Base-by-base conservation (phyloP, 2,329 filamentous ascomycete species). In the Diaporthe vaccinii region DNA sequence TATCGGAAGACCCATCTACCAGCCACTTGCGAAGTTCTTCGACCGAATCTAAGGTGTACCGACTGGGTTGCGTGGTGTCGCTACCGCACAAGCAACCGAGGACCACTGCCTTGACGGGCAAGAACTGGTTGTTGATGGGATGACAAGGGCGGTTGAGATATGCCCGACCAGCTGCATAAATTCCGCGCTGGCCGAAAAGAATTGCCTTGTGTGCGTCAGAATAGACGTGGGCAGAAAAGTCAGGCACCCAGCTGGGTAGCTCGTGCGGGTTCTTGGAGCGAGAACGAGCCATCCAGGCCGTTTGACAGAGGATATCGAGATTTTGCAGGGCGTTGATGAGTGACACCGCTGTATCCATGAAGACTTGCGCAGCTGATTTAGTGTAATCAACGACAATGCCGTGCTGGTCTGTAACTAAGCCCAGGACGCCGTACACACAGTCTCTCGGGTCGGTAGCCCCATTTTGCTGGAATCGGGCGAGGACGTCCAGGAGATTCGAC, bases 271-370 rank as follows among this genome's bases (percentile, higher is more conserved):
- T 59, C 34, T 59, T 9, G 0, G 53, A 57, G 53, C 53, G 53
- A 34, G 53, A 4, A 20, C 25, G 28, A 34, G 28, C 14, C 53
- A 57, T 59, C 72, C 75, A 78, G 25, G 77, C 75, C 51, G 74
- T 78, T 65, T 78, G 76, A 34, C 76, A 76, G 12, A 77, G 46
- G 46, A 76, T 75, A 55, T 79, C 78, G n/a, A 79, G 78, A 51
- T 75, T 75, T 5, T 25, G 51, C 36, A 34, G n/a, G 55, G 74
- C 69, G 31, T 76, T 36, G 44, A 76, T 74, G 61, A 76, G 39
- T 8, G 36, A 65, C 17, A 36, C 25, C 28, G 58, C 59, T 6
- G 74, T 62, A 6, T 76, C 67, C 20, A 51, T 49, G 61, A 75
- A 75, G 28, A 77, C 73, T 7, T 73, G 31, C n/a, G 14, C 49